phyloP scores from a whole-genome alignment of 1,284 basidiomycete genomes.

The Ceratobasidium sp. region DNA sequence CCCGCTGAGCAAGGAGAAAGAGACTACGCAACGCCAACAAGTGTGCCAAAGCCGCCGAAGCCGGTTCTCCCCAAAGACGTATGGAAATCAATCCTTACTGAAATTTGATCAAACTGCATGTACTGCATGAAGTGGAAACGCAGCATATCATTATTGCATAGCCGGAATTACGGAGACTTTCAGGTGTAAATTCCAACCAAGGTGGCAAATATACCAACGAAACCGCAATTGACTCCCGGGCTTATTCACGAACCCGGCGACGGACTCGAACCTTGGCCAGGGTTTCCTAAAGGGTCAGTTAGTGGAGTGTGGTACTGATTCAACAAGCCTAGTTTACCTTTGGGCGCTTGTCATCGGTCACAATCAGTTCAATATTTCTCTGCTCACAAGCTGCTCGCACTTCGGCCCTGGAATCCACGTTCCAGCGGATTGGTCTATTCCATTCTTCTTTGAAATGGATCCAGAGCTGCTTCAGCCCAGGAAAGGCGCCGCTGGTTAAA shows the following conservation, averaged over 20 bases:
- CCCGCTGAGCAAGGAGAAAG: background rate
- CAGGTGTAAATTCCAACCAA: no score
- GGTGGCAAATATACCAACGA: no score
- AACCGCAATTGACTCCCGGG: background rate
- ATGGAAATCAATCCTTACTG: slow-evolving; percentile 9
- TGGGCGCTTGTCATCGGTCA: background rate
- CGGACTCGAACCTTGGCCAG: background rate
- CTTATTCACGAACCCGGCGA: background rate
- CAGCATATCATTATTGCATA: no score
- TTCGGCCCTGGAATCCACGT: background rate
- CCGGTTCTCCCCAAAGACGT: background rate
- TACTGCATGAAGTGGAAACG: background rate
- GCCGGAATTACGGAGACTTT: no score
- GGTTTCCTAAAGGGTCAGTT: background rate
- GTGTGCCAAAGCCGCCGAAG: background rate
- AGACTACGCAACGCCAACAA: background rate
- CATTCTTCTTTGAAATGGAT: background rate
- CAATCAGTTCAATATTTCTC: background rate
- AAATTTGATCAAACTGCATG: background rate
- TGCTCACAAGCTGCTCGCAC: background rate
- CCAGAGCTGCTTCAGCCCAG: background rate
- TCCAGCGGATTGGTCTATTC: background rate
- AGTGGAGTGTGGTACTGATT: background rate
- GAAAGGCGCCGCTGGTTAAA: background rate
- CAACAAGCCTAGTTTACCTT: background rate